A percentile compares a stretch with the other conserved stretches of the same genome.
phyloP scores from a whole-genome alignment of 257 asterid species.

The Anisodus acutangulus region DNA sequence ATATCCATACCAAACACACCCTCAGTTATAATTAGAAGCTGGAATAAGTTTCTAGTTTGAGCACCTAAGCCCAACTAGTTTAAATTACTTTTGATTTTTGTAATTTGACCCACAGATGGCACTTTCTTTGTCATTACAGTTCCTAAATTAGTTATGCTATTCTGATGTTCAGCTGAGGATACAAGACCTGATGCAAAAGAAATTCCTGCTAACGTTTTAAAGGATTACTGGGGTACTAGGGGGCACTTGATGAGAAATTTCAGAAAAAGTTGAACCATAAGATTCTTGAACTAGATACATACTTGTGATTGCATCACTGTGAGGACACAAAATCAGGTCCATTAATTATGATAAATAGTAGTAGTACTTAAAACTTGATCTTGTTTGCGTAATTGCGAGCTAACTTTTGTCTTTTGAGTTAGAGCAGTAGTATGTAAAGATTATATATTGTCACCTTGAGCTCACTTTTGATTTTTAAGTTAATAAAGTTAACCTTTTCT shows the following conservation, averaged over 20 bases:
- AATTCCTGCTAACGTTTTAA: not conserved
- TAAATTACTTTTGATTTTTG: too few species aligned
- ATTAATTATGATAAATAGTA: too few species aligned
- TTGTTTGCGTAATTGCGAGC: not conserved
- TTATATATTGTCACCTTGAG: not conserved
- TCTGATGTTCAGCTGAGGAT: too few species aligned
- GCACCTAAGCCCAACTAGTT: too few species aligned
- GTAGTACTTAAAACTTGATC: too few species aligned
- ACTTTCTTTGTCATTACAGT: too few species aligned
- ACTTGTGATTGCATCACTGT: not conserved
- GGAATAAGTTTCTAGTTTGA: too few species aligned
- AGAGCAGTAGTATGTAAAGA: not conserved
- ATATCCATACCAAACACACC: too few species aligned
- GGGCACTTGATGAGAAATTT: not conserved
- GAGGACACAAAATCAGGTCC: not conserved
- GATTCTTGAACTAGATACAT: conserved; percentile 5
- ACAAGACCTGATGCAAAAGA: not conserved
- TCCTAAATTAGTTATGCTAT: too few species aligned
- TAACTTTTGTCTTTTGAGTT: not conserved
- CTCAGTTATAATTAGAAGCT: too few species aligned
- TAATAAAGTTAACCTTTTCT: not conserved
- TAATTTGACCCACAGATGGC: too few species aligned
- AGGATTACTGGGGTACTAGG: not conserved
- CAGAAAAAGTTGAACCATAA: not conserved
- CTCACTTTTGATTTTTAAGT: not conserved